phyloP scores from a whole-genome alignment of 306 rosid species.

The Amphicarpaea edgeworthii region DNA sequence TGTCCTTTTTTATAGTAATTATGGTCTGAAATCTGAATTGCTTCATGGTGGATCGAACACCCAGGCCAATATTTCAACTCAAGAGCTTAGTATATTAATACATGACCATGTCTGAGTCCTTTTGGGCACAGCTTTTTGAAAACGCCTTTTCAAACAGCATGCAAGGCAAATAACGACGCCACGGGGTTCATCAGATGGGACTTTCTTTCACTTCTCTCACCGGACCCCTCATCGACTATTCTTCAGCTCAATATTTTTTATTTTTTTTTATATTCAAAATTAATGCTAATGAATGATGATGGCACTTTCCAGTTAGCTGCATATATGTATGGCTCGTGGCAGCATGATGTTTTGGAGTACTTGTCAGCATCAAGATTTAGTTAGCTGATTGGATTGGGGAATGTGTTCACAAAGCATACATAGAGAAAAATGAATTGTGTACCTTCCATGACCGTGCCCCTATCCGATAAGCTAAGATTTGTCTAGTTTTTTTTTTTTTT shows the following conservation, averaged over 20 bases:
- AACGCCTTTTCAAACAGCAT: neutral
- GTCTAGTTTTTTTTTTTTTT: too few species aligned
- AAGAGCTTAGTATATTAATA: too few species aligned
- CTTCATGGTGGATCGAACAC: neutral
- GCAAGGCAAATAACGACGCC: neutral
- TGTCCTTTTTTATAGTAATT: neutral
- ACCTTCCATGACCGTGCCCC: too few species aligned
- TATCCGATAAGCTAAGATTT: too few species aligned
- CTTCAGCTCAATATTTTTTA: constrained; percentile 27
- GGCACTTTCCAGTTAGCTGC: constrained; percentile 39
- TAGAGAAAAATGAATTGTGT: too few species aligned
- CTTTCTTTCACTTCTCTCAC: constrained; percentile 16
- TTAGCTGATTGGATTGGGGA: neutral
- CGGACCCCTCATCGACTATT: constrained; percentile 39
- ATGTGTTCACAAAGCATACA: too few species aligned
- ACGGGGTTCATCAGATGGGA: neutral
- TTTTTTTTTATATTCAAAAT: neutral
- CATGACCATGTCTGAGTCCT: too few species aligned
- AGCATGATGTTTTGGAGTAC: constrained; percentile 29
- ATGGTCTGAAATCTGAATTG: constrained; percentile 21
- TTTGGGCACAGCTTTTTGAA: neutral
- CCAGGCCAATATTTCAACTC: too few species aligned
- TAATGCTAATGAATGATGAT: constrained; percentile 32
- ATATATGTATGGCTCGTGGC: too few species aligned
- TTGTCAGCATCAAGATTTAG: neutral